A percentile compares a stretch with the other conserved stretches of the same genome.
These are phyloP conservation scores for Punctularia strigosozonata DNA, from an alignment of 768 basidiomycete genomes.

Conservation along the genomic window DNA sequence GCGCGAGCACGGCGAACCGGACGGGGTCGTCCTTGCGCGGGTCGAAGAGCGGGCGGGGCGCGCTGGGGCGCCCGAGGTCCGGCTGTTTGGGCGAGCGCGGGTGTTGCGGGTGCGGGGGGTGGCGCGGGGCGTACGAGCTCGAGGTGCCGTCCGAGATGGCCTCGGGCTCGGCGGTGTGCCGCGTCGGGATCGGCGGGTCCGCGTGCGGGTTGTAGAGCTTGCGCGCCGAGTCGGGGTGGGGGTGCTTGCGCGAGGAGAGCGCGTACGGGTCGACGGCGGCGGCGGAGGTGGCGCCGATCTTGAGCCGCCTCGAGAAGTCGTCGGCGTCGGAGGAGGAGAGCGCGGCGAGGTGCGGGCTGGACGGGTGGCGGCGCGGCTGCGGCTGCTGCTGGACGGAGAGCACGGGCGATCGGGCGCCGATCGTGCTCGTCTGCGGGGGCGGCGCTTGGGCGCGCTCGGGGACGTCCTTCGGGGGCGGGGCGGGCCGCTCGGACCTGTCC, in stretches of 20 bases:
- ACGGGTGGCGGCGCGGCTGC: conserved; percentile 19
- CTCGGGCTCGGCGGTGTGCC: conserved; percentile 56
- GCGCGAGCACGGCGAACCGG: conserved; percentile 59
- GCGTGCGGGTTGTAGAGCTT: conserved; percentile 68
- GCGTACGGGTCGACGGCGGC: conserved; percentile 22
- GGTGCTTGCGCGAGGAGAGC: conserved; percentile 20
- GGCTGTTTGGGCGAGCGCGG: conserved; percentile 19
- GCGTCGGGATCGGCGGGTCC: conserved; percentile 49
- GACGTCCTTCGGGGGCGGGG: conserved; percentile 5
- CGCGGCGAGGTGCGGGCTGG: conserved; percentile 20
- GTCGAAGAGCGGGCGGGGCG: conserved; percentile 64
- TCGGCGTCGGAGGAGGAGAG: conserved; percentile 49
- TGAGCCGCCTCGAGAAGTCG: conserved; percentile 62
- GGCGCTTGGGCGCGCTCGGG: conserved; percentile 6
- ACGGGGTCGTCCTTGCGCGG: conserved; percentile 87
- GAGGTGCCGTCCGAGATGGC: conserved; percentile 44
- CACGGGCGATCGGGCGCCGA: conserved; percentile 6
- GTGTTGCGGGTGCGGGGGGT: conserved; percentile 15
- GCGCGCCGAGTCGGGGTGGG: conserved; percentile 15
- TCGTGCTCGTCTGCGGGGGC: conserved; percentile 9
- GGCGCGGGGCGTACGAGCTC: conserved; percentile 34
- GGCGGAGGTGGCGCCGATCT: conserved; percentile 40
- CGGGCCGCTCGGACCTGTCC: conserved; percentile 35
- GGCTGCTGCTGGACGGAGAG: conserved; percentile 15
- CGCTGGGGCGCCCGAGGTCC: conserved; percentile 18